Evolutionary conservation across 2,329 filamentous ascomycete genomes (phyloP).

Genomic region (Arthrobotrys conoides): DNA sequence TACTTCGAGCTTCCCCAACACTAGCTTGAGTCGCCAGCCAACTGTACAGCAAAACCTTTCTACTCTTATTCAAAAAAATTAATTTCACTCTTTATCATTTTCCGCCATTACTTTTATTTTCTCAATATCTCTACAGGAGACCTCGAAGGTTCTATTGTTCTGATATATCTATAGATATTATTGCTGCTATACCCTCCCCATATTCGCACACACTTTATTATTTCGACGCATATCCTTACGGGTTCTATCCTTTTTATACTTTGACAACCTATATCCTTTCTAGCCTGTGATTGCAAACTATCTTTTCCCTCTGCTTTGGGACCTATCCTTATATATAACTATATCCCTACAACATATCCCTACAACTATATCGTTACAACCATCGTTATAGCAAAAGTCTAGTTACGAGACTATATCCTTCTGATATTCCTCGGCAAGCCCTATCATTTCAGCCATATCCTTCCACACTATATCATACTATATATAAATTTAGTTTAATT

Average conservation of each 20-base stretch:
- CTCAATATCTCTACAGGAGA: background rate
- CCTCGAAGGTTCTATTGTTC: background rate
- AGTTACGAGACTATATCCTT: background rate
- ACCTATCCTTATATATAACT: background rate
- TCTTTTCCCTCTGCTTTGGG: too few species aligned
- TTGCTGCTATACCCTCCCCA: background rate
- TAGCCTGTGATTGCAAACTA: too few species aligned
- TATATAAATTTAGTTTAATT: too few species aligned
- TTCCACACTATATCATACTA: too few species aligned
- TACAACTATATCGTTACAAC: background rate
- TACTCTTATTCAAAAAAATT: too few species aligned
- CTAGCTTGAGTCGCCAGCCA: too few species aligned
- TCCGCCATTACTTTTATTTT: background rate
- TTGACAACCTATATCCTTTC: background rate
- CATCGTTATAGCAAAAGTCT: too few species aligned
- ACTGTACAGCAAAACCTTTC: too few species aligned
- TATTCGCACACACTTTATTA: background rate
- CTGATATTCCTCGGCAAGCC: background rate
- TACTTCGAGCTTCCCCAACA: too few species aligned
- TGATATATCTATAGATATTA: slow-evolving; percentile 2
- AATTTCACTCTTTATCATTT: too few species aligned
- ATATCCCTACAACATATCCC: background rate
- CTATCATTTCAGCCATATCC: too few species aligned
- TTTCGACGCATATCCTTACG: background rate
- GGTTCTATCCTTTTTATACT: background rate